Evolutionary conservation across 2,329 filamentous ascomycete species (phyloP), one percentile per base, ranked within the genome.

Genomic region (Conoideocrella luteorostrata): DNA sequence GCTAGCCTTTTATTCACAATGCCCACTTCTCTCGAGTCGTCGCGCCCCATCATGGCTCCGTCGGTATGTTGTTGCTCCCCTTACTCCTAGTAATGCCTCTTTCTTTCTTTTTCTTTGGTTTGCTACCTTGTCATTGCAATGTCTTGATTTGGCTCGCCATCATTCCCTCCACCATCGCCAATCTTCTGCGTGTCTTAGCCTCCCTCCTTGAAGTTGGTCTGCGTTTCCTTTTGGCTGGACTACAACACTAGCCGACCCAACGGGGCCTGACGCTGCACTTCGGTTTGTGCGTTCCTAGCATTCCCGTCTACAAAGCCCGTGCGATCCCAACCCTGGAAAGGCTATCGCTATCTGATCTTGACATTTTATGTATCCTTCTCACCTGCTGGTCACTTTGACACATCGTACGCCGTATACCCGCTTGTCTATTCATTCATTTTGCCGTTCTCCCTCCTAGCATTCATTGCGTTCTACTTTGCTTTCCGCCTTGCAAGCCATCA

Each of bases 21-120:
- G 77, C 74, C 75, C 59, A 61, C 69, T 48, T 80, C 77, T n/a
- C 56, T 80, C 46, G 77, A 80, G 44, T 80, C 77, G 35, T 69
- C 74, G 43, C 75, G 76, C 59, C 77, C 77, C 55, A 80, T 80
- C 60, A 79, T 80, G 77, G 75, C 75, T 47, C 72, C 75, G 38
- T 80, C 77, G 57, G 77, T 80, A 77, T 44, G 77, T 76, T 48
- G 49, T 45, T 43, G 15, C 44, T 43, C 42, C 39, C 47, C 48
- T 28, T 36, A 41, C 38, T 43, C 38, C 23, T 46, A 39, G 50
- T 37, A 33, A 37, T 42, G 43, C 13, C 38, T 32, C 26, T 38
- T 39, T 29, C 32, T 32, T 42, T 26, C 21, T 35, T 34, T 41
- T 44, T 35, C 45, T 39, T 18, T 32, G 4, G 23, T 43, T 21